phyloP scores from a whole-genome alignment of 1,284 basidiomycete species.

The Ganoderma meredithae region DNA sequence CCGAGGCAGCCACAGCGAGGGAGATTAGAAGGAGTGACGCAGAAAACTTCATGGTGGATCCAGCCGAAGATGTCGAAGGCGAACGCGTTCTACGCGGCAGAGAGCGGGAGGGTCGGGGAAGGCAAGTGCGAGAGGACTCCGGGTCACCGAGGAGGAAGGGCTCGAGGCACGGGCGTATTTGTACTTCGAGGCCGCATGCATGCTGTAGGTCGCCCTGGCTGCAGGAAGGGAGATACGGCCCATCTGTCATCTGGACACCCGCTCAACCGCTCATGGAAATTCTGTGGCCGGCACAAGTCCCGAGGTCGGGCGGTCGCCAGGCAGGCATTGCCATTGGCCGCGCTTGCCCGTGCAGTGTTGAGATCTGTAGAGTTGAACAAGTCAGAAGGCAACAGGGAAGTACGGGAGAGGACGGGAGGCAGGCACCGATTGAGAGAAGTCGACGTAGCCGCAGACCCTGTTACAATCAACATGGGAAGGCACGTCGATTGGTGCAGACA shows the following conservation, averaged over 20 bases:
- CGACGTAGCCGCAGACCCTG: neutral
- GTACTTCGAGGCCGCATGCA: neutral
- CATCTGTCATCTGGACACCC: neutral
- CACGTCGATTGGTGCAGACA: neutral
- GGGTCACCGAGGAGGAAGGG: slow-evolving; percentile 20
- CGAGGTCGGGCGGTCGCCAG: neutral
- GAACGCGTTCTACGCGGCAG: slow-evolving; percentile 15
- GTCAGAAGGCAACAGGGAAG: slow-evolving; percentile 4
- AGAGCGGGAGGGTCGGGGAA: slow-evolving; percentile 13
- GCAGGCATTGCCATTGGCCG: neutral
- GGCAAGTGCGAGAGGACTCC: slow-evolving; percentile 27
- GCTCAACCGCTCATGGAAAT: neutral
- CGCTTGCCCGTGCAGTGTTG: neutral
- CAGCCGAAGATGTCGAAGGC: slow-evolving; percentile 8
- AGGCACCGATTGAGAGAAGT: slow-evolving; percentile 2
- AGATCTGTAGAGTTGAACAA: neutral
- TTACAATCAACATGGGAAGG: slow-evolving; percentile 5
- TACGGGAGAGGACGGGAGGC: neutral
- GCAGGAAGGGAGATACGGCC: neutral
- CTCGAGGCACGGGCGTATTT: neutral
- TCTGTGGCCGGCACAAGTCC: neutral
- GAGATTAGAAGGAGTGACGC: slow-evolving; percentile 20
- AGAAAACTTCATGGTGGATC: slow-evolving; percentile 33
- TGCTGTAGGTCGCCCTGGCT: neutral
- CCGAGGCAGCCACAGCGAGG: slow-evolving; percentile 47